These are phyloP conservation scores for Mycena olivaceomarginata DNA, from an alignment of 768 basidiomycete genomes.

Conservation along the genomic window DNA sequence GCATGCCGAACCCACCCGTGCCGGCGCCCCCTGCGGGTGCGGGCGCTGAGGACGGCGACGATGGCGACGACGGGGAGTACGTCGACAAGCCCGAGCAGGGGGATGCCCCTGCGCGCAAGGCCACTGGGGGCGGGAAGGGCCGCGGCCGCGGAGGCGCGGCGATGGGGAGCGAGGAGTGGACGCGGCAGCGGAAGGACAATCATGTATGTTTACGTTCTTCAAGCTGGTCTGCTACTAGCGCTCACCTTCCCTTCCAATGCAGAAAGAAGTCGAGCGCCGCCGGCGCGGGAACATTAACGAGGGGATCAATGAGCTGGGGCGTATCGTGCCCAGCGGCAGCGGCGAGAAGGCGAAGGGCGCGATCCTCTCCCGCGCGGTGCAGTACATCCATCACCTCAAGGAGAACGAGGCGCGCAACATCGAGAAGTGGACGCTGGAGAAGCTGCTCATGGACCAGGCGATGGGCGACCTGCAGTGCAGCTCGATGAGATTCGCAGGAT, in stretches of 20 bases:
- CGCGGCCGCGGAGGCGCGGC: constrained; percentile 74
- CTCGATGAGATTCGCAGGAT: constrained; percentile 88
- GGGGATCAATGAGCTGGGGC: constrained; percentile 94
- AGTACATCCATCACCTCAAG: constrained; percentile 94
- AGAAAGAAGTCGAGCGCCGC: constrained; percentile 99
- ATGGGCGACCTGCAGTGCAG: constrained; percentile 92
- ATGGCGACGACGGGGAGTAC: constrained; percentile 50
- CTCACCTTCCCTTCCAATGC: constrained; percentile 26
- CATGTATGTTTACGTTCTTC: constrained; percentile 69
- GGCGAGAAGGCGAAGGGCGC: constrained; percentile 96
- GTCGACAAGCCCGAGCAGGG: constrained; percentile 48
- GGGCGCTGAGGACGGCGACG: constrained; percentile 49
- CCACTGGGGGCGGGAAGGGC: constrained; percentile 59
- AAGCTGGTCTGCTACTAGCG: background rate
- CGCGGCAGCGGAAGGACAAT: constrained; percentile 87
- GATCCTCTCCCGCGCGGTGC: constrained; percentile 90
- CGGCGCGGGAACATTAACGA: constrained; percentile 97
- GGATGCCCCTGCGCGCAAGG: constrained; percentile 51
- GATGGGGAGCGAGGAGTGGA: constrained; percentile 88
- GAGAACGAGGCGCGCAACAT: constrained; percentile 93
- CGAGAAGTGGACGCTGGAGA: constrained; percentile 96
- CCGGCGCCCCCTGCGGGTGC: constrained; percentile 44
- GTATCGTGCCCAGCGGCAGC: constrained; percentile 91
- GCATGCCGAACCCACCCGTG: constrained; percentile 58
- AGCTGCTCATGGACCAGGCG: constrained; percentile 93